Evolutionary conservation across 2,329 filamentous ascomycete species (phyloP), one percentile per base, ranked within the genome.

Genomic region (Pseudogymnoascus sp.): DNA sequence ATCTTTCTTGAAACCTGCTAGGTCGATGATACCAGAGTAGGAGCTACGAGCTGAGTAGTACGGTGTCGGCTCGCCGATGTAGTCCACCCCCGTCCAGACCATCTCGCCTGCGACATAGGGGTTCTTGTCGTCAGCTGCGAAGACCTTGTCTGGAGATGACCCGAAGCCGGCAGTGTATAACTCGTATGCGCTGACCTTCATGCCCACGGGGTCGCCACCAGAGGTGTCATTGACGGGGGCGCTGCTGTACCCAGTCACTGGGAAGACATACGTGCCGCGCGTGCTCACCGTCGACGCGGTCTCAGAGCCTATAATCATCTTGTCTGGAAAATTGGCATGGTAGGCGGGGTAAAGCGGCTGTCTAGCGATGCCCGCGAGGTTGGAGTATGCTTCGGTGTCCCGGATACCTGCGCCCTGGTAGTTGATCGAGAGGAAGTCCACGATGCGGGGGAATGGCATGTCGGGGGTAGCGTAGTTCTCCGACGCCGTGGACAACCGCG

Each of bases 1-100:
- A 63, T 84, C 82, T 70, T 85, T 53, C 26, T 53, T 53, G 9
- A 31, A 53, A 1, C 47, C 47, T 0, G 47, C 47, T 9, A 53
- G 26, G 63, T 85, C 82, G 33, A 85, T 76, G 64, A 85, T 83
- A 8, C 82, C 82, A 57, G 79, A 84, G 69, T 84, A 85, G 2
- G 79, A 80, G 68, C 78, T 82, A 9, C 80, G 78, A 3, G 79
- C 73, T 0, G 69, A 61, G 65, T 79, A 53, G 9, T 53, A 83
- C 0, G 80, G 80, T 4, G 78, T 80, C 1, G 79, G 79, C 68
- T 82, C 80, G 17, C 80, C 79, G 9, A 82, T 67, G 67, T 82
- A 81, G 64, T 82, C 80, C 64, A 72, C 81, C 0, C 80, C 80
- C 0, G 79, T 77, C 80, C 80, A 83, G 4, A 82, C 79, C 40